These are phyloP conservation scores for Linnemannia elongata DNA, from an alignment of 192 early-diverging fungal genomes.

Conservation along the genomic window DNA sequence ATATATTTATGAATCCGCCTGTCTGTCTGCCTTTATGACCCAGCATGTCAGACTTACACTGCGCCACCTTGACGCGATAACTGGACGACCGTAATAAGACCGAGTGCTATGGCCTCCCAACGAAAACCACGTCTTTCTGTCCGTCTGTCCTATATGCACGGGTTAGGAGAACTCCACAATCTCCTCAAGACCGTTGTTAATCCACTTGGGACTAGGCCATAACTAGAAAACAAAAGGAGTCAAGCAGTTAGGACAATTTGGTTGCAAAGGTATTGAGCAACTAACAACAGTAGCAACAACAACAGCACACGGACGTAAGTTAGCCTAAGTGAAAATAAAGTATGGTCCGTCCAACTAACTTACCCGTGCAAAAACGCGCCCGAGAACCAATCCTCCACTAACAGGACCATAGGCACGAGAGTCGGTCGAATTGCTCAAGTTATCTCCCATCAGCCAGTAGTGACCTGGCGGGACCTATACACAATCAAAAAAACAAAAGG, in stretches of 20 bases:
- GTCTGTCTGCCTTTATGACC: neutral
- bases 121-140: neutral
- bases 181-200: conserved; percentile 61
- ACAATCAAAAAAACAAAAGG: neutral
- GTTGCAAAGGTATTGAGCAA: neutral
- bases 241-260: too few relatives aligned
- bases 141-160: neutral
- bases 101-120: neutral
- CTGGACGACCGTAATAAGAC: neutral
- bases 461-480: conserved; percentile 85
- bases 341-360: neutral
- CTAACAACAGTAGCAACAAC: neutral
- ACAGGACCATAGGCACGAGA: conserved; percentile 92
- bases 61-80: neutral
- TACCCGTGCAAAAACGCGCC: conserved; percentile 80
- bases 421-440: conserved; percentile 90
- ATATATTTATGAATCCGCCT: neutral
- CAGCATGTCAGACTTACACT: neutral
- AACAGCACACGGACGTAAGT: neutral
- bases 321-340: neutral
- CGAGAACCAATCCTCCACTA: conserved; percentile 82
- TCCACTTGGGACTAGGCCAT: conserved; percentile 60
- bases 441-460: conserved; percentile 95
- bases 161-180: conserved; percentile 36
- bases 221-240: conserved; percentile 27